Conservation (phyloP, 306 rosid species). For the Lupinus albus region DNA sequence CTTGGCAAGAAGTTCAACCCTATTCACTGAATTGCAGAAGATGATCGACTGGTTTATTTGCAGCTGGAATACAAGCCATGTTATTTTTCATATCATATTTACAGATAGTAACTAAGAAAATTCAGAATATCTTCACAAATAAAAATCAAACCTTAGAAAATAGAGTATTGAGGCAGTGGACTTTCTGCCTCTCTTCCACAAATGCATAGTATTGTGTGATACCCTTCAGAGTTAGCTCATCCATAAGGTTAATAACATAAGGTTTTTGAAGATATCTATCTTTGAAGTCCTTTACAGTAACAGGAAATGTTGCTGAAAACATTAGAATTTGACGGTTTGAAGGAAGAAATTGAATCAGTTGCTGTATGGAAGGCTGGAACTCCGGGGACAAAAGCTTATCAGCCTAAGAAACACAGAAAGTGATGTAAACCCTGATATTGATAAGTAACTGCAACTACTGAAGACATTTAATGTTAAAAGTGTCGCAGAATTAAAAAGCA, state of each 20-base stretch:
- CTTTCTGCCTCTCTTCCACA: constrained; percentile 97
- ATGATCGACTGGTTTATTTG: constrained; percentile 96
- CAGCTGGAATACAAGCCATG: constrained; percentile 38
- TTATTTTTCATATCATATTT: constrained; percentile 12
- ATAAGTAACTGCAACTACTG: neutral
- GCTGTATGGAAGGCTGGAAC: constrained; percentile 93
- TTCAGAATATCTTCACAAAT: neutral
- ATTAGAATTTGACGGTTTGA: constrained; percentile 75
- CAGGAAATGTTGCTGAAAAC: constrained; percentile 98
- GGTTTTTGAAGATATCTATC: constrained; percentile 88
- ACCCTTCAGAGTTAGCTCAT: constrained; percentile 97
- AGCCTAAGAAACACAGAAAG: constrained; percentile 60
- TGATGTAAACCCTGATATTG: constrained; percentile 1
- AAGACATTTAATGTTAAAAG: constrained; percentile 6
- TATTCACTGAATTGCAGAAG: constrained; percentile 80
- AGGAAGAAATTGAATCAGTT: constrained; percentile 81
- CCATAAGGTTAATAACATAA: constrained; percentile 94
- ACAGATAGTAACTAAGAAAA: constrained; percentile 26
- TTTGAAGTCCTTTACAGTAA: constrained; percentile 89
- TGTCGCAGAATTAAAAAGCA: constrained; percentile 19
- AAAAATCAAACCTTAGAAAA: constrained; percentile 86
- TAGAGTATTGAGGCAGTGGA: constrained; percentile 95
- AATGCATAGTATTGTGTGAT: constrained; percentile 95
- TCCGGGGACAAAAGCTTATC: constrained; percentile 97
- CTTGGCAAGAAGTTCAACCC: constrained; percentile 96